phyloP scores from a whole-genome alignment of 768 basidiomycete genomes.

The Phallus indusiatus region DNA sequence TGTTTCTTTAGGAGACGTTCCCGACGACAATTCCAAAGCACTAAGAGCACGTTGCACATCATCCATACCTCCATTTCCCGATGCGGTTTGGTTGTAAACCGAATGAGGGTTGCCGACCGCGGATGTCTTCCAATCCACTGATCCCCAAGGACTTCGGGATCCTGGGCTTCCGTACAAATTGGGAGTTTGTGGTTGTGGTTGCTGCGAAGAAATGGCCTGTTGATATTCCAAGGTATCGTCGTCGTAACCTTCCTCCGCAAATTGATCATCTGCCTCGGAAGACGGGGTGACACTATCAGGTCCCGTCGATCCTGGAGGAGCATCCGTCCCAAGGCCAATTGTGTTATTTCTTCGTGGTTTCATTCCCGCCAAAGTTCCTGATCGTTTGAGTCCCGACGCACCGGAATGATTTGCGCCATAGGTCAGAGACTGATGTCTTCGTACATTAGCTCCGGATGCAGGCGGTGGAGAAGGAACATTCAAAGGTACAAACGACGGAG shows the following conservation, averaged over 20 bases:
- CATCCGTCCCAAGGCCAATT: conserved; percentile 4
- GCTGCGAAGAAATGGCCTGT: conserved; percentile 31
- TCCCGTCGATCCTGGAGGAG: conserved; percentile 13
- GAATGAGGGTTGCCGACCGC: not conserved
- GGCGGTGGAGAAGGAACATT: conserved; percentile 50
- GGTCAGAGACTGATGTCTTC: conserved; percentile 73
- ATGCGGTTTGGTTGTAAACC: conserved; percentile 10
- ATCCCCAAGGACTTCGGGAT: conserved; percentile 6
- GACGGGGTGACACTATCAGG: conserved; percentile 28
- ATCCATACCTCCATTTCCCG: conserved; percentile 38
- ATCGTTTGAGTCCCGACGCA: conserved; percentile 52
- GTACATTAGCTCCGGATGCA: conserved; percentile 50
- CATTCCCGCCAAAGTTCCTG: conserved; percentile 60
- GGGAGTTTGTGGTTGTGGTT: conserved; percentile 12
- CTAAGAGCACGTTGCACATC: conserved; percentile 71
- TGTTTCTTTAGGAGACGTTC: not conserved
- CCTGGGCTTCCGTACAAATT: conserved; percentile 26
- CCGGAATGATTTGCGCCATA: conserved; percentile 19
- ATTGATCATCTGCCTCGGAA: conserved; percentile 31
- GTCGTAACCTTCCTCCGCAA: conserved; percentile 30
- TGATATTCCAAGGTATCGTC: conserved; percentile 38
- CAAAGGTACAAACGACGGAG: conserved; percentile 47
- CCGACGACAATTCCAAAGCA: conserved; percentile 44
- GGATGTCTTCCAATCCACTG: not conserved
- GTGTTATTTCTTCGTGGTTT: conserved; percentile 19